These are phyloP conservation scores for Pleurotus citrinopileatus DNA, from an alignment of 768 basidiomycete species.

Conservation along the genomic window DNA sequence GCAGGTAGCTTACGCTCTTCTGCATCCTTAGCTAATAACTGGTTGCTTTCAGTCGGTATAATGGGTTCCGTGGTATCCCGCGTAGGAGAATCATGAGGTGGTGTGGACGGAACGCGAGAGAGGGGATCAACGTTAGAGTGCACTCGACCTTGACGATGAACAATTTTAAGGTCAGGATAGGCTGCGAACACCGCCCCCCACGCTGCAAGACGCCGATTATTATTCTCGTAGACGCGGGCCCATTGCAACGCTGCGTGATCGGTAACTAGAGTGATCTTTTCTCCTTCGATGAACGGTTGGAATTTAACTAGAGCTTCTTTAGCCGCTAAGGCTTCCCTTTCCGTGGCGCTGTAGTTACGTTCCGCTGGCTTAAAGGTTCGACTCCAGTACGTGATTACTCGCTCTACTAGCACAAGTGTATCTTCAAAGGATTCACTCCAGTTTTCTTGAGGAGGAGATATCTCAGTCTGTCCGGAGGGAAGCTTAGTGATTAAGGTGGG, in stretches of 20 bases:
- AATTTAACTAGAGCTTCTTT: constrained; percentile 30
- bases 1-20: not conserved
- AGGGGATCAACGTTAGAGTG: constrained; percentile 31
- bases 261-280: constrained; percentile 21
- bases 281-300: constrained; percentile 33
- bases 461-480: constrained; percentile 18
- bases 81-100: not conserved
- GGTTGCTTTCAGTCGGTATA: not conserved
- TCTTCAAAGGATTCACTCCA: constrained; percentile 22
- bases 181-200: constrained; percentile 32
- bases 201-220: constrained; percentile 20
- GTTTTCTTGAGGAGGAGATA: constrained; percentile 10
- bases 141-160: constrained; percentile 28
- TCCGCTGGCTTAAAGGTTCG: constrained; percentile 22
- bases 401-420: constrained; percentile 24
- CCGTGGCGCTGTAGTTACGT: constrained; percentile 27
- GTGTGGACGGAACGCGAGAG: constrained; percentile 5
- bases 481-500: constrained; percentile 20
- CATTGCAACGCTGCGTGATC: constrained; percentile 24
- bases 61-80: not conserved
- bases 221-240: constrained; percentile 21
- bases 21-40: not conserved
- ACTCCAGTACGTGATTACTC: constrained; percentile 29
- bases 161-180: constrained; percentile 25
- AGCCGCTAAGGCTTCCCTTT: constrained; percentile 25